Evolutionary conservation across 352 stramenopile genomes (phyloP).

Genomic region (Phytophthora sp.): DNA sequence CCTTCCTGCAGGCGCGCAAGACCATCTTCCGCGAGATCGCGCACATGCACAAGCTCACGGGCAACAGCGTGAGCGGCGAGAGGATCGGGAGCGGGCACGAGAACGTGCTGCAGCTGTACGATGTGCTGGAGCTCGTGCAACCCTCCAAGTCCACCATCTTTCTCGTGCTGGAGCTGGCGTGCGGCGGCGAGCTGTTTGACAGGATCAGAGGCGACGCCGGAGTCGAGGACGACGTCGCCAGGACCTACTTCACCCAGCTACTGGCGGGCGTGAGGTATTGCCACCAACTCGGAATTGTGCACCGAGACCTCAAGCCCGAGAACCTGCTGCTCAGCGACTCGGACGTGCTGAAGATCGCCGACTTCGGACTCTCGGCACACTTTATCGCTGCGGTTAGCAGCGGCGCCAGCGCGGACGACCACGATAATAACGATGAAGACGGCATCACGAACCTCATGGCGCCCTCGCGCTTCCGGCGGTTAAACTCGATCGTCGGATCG

Average conservation of each 20-base stretch:
- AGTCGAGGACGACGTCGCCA: constrained; percentile 82
- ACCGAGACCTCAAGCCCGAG: constrained; percentile 97
- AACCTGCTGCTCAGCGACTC: constrained; percentile 94
- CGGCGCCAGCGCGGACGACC: constrained; percentile 43
- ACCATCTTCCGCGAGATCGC: constrained; percentile 96
- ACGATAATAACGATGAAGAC: constrained; percentile 34
- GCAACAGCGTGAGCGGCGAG: constrained; percentile 75
- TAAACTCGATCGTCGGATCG: constrained; percentile 96
- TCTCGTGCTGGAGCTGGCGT: constrained; percentile 91
- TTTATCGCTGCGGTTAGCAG: constrained; percentile 87
- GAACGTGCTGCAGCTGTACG: constrained; percentile 96
- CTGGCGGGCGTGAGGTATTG: constrained; percentile 90
- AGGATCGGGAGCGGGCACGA: constrained; percentile 86
- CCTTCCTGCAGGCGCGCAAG: constrained; percentile 91
- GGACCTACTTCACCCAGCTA: constrained; percentile 90
- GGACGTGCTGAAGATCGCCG: constrained; percentile 94
- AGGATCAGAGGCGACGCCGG: constrained; percentile 89
- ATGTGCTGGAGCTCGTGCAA: constrained; percentile 96
- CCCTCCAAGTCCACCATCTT: constrained; percentile 95
- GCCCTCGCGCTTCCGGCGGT: constrained; percentile 72
- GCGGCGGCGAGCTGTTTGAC: constrained; percentile 93
- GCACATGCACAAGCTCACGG: constrained; percentile 94
- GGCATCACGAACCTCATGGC: constrained; percentile 29
- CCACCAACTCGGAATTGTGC: constrained; percentile 92
- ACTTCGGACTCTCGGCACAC: constrained; percentile 94